phyloP scores from a whole-genome alignment of 1,284 basidiomycete genomes.

The Boletus hoseneyae region DNA sequence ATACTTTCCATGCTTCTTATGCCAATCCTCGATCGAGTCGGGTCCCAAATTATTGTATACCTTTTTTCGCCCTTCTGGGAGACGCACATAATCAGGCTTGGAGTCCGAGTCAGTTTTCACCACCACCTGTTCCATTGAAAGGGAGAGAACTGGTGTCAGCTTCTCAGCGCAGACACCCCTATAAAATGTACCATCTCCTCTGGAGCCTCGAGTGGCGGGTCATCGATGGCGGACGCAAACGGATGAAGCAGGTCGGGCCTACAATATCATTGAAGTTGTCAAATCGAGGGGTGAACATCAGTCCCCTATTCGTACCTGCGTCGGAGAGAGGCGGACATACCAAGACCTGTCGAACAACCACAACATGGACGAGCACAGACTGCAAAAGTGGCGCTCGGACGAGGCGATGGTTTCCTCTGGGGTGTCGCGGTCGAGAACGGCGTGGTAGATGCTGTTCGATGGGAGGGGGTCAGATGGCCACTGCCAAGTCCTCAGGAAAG shows the following conservation, averaged over 20 bases:
- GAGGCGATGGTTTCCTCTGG: slow-evolving; percentile 41
- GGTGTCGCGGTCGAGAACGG: slow-evolving; percentile 51
- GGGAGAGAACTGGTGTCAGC: not conserved
- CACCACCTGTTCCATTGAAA: slow-evolving; percentile 38
- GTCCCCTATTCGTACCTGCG: not conserved
- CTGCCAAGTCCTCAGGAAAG: too few relatives aligned
- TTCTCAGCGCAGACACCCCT: not conserved
- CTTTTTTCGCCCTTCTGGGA: slow-evolving; percentile 54
- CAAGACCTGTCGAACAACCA: slow-evolving; percentile 55
- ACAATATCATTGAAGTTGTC: too few relatives aligned
- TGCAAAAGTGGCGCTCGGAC: slow-evolving; percentile 58
- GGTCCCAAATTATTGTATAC: slow-evolving; percentile 40
- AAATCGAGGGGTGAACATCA: not conserved
- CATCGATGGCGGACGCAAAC: slow-evolving; percentile 60
- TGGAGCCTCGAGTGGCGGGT: slow-evolving; percentile 44
- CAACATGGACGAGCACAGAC: slow-evolving; percentile 56
- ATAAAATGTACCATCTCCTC: slow-evolving; percentile 42
- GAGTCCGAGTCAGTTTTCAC: slow-evolving; percentile 43
- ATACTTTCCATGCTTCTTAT: slow-evolving; percentile 46
- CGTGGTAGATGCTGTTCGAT: slow-evolving; percentile 47
- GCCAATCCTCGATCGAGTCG: slow-evolving; percentile 53
- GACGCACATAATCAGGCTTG: slow-evolving; percentile 55
- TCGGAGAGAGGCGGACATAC: slow-evolving; percentile 28
- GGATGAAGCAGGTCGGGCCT: slow-evolving; percentile 61
- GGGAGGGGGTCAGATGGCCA: not conserved